Evolutionary conservation across 257 asterid genomes (phyloP).

Genomic region (Solanum tacnaense): DNA sequence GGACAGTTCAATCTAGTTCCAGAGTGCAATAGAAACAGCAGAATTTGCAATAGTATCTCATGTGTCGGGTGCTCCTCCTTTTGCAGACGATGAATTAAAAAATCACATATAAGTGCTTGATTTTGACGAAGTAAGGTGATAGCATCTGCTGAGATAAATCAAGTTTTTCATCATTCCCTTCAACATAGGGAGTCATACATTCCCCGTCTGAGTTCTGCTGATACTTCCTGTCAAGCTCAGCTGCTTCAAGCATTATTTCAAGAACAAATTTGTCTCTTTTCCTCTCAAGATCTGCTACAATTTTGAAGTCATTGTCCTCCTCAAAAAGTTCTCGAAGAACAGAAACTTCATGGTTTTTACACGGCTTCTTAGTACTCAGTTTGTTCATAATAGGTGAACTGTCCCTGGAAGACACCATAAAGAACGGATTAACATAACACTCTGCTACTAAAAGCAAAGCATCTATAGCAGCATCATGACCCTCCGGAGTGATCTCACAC

Average conservation of each 20-base stretch:
- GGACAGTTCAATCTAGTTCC: slow-evolving; percentile 71
- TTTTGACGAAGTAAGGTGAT: slow-evolving; percentile 82
- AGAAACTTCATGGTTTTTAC: slow-evolving; percentile 24
- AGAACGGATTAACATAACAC: slow-evolving; percentile 82
- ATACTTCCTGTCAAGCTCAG: slow-evolving; percentile 61
- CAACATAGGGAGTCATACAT: slow-evolving; percentile 23
- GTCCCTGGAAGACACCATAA: slow-evolving; percentile 48
- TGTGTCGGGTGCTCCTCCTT: slow-evolving; percentile 57
- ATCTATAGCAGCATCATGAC: slow-evolving; percentile 71
- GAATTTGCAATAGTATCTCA: slow-evolving; percentile 86
- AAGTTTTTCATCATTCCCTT: slow-evolving; percentile 41
- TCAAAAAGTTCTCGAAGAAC: slow-evolving; percentile 34
- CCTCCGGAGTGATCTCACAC: slow-evolving; percentile 50
- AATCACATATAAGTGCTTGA: slow-evolving; percentile 67
- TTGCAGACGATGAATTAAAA: slow-evolving; percentile 51
- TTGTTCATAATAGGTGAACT: slow-evolving; percentile 24
- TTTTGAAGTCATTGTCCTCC: slow-evolving; percentile 44
- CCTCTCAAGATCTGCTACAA: slow-evolving; percentile 72
- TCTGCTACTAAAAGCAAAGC: slow-evolving; percentile 95
- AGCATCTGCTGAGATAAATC: slow-evolving; percentile 63
- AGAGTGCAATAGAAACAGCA: slow-evolving; percentile 78
- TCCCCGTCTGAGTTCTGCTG: slow-evolving; percentile 30
- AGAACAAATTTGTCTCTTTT: slow-evolving; percentile 90
- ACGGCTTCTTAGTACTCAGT: slow-evolving; percentile 16
- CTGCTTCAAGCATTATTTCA: slow-evolving; percentile 87